A percentile compares a stretch with the other conserved stretches of the same genome.
phyloP scores from a whole-genome alignment of 106 monocot species.

The Hemerocallis citrina region DNA sequence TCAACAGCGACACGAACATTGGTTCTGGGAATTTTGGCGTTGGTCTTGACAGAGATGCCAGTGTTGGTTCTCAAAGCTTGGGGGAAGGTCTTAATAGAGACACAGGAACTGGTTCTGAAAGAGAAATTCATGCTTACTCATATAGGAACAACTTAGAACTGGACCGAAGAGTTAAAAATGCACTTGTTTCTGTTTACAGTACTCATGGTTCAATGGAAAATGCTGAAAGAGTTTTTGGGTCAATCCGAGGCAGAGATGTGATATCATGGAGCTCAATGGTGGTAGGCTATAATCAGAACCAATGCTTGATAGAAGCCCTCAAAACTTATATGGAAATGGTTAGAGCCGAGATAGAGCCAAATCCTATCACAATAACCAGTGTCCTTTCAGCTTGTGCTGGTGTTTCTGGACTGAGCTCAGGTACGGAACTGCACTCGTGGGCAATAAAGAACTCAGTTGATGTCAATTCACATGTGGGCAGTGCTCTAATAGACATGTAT shows the following conservation, averaged over 20 bases:
- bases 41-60: no score
- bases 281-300: slow-evolving; percentile 39
- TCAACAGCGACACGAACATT: no score
- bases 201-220: slow-evolving; percentile 16
- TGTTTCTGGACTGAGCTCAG: slow-evolving; percentile 31
- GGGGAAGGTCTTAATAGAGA: no score
- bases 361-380: slow-evolving; percentile 40
- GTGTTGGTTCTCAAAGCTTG: no score
- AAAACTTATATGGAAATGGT: slow-evolving; percentile 41
- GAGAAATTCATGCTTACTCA: slow-evolving; percentile 45
- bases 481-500: slow-evolving; percentile 62
- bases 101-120: no score
- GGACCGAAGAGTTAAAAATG: slow-evolving; percentile 50
- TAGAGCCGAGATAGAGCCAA: slow-evolving; percentile 17
- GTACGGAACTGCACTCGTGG: slow-evolving; percentile 57
- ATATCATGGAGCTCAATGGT: slow-evolving; percentile 77
- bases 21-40: no score
- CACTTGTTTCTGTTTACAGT: slow-evolving; percentile 53
- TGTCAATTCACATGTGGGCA: slow-evolving; percentile 46
- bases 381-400: slow-evolving; percentile 47
- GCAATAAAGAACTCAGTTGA: slow-evolving; percentile 36
- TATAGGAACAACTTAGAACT: slow-evolving; percentile 20
- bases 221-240: slow-evolving; percentile 28
- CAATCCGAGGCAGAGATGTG: slow-evolving; percentile 27
- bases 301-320: slow-evolving; percentile 25